Evolutionary conservation across 2,329 filamentous ascomycete species (phyloP), one percentile per base, ranked within the genome.

Genomic region (Cladophialophora yegresii): DNA sequence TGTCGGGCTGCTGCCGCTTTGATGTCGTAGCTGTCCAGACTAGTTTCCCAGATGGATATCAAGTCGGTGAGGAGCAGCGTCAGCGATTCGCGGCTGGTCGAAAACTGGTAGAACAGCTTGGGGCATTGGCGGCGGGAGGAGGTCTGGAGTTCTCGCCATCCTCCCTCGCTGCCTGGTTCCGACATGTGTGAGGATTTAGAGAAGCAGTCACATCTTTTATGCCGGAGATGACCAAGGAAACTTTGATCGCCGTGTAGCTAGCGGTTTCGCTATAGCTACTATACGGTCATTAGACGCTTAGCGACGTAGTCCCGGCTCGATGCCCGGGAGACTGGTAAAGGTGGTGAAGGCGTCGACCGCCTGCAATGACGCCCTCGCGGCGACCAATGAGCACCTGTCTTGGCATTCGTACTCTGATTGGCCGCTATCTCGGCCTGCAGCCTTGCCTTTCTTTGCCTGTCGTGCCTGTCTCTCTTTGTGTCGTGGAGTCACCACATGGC

Each of bases 51-150:
- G 23, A 88, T 76, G 64, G 81, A 77, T 67, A 79, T 82, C 45
- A 88, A 76, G 71, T 88, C 86, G 23, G 85, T 87, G 22, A 88
- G 72, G 66, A 79, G 78, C 22, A 88, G 72, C 13, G 77, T 77
- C 72, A 87, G 87, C 61, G 79, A 79, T 16, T 66, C 45, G 12
- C 64, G 62, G 30, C 72, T 71, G 63, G 73, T 70, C 12, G 67
- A 69, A 61, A 76, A 79, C 58, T 73, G 76, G 66, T 75, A 78
- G 10, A 80, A 74, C 23, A 81, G 73, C 9, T 75, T 74, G 16
- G 78, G 78, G 4, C 71, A 57, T 45, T 63, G 50, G 56, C 67
- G 63, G 9, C 69, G 62, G 22, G 67, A 69, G 16, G 71, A 59
- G 20, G 75, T 67, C 36, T 69, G 71, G 22, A 80, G 69, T 62